Percentiles rank a stretch among this genome's conserved stretches.
These are phyloP conservation scores for Leishmania tropica DNA, from an alignment of 208 protist species.

Conservation along the genomic window DNA sequence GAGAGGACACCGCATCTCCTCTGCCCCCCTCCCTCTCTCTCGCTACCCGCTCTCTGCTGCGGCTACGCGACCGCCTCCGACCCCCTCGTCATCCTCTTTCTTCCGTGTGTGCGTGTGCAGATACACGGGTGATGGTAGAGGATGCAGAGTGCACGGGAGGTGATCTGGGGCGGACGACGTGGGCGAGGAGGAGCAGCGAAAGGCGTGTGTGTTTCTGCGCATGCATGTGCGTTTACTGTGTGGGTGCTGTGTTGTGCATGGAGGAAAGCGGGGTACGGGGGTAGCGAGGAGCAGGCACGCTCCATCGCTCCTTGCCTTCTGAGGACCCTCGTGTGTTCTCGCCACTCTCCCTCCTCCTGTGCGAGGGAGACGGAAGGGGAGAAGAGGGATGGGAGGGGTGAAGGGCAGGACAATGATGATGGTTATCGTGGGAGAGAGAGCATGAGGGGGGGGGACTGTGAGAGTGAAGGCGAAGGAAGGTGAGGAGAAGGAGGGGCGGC, in stretches of 20 bases:
- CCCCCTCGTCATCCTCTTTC: neutral
- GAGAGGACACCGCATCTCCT: neutral
- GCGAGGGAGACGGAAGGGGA: neutral
- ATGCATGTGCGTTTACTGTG: neutral
- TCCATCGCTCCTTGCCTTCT: neutral
- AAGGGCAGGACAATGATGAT: neutral
- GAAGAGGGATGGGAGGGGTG: neutral
- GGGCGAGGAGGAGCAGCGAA: neutral
- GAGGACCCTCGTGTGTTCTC: neutral
- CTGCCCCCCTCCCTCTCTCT: neutral
- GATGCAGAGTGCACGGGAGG: neutral
- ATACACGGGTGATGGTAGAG: slow-evolving; percentile 3
- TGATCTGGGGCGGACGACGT: neutral
- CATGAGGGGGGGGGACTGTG: neutral
- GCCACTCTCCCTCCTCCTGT: neutral
- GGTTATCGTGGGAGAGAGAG: neutral
- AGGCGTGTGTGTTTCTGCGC: neutral
- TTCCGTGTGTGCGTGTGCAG: neutral
- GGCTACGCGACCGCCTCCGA: neutral
- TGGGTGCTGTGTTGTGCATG: neutral
- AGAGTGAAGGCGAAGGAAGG: neutral
- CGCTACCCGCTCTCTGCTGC: neutral
- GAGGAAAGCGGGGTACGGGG: neutral
- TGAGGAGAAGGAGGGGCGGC: neutral
- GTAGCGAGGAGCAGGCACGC: neutral